phyloP scores from a whole-genome alignment of 331 rosid species.

The Spiraea crenata region DNA sequence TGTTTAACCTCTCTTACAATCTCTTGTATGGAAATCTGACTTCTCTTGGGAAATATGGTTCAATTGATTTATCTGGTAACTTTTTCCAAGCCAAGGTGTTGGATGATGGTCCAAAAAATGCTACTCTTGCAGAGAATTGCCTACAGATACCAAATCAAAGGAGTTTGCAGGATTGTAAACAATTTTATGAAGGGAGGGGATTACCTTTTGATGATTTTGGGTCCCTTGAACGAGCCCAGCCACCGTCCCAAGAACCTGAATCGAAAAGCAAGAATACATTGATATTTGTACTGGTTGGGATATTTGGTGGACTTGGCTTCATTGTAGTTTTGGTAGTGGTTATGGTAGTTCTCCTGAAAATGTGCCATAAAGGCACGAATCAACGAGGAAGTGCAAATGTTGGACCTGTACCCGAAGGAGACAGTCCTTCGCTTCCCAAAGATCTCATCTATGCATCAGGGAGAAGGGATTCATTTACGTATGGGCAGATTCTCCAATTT shows the following conservation, averaged over 20 bases:
- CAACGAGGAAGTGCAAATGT: slow-evolving; percentile 44
- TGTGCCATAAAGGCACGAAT: slow-evolving; percentile 30
- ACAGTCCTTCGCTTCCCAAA: slow-evolving; percentile 46
- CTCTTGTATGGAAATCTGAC: slow-evolving; percentile 57
- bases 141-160: slow-evolving; percentile 56
- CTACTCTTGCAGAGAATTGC: slow-evolving; percentile 58
- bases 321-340: slow-evolving; percentile 51
- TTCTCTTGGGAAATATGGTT: slow-evolving; percentile 28
- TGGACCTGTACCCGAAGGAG: slow-evolving; percentile 49
- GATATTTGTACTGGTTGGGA: slow-evolving; percentile 61
- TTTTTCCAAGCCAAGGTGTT: slow-evolving; percentile 61
- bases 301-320: slow-evolving; percentile 78
- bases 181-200: slow-evolving; percentile 49
- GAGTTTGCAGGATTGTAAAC: slow-evolving; percentile 43
- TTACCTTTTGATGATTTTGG: slow-evolving; percentile 39
- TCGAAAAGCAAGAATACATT: slow-evolving; percentile 40
- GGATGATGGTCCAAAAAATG: slow-evolving; percentile 33
- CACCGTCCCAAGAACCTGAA: not conserved
- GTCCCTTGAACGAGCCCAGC: slow-evolving; percentile 16
- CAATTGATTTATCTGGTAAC: slow-evolving; percentile 67
- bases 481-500: slow-evolving; percentile 56
- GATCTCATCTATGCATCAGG: slow-evolving; percentile 37
- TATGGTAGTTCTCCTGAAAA: slow-evolving; percentile 46
- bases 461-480: slow-evolving; percentile 58
- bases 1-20: slow-evolving; percentile 67